Evolutionary conservation across 2,329 filamentous ascomycete genomes (phyloP), one percentile per base, ranked within the genome.

Genomic region (Colletotrichum siamense): DNA sequence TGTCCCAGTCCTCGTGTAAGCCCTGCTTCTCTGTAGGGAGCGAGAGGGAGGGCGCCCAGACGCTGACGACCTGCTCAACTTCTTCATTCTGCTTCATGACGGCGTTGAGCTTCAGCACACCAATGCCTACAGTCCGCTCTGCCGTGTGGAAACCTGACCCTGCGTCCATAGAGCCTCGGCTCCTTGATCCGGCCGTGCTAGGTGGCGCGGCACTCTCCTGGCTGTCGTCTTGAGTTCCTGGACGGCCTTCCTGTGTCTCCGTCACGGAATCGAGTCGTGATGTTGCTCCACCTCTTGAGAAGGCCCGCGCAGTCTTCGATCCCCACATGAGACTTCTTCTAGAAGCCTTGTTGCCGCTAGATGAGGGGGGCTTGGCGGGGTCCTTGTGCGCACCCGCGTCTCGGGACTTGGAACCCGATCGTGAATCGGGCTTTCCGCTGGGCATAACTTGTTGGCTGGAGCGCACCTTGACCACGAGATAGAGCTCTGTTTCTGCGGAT

Each of bases 401-500:
- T 44, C 88, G 86, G 4, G 85, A 84, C 15, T 85, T 85, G 1
- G 87, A 85, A 24, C 90, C 90, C 8, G 89, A 88, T 67, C 90
- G 87, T 6, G 91, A 92, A 9, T 84, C 81, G 2, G 91, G 89
- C 75, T 90, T 89, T 15, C 84, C 81, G 5, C 77, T 73, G 8
- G 83, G 78, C 15, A 86, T 77, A 7, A 92, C 84, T 64, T 90
- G 89, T 74, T 92, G 89, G 1, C 87, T 85, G 5, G 92, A 90
- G 65, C 95, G 90, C 9, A 98, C 91, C 80, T 95, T 95, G 78
- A 97, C 94, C 5, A 98, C 93, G 2, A 99, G 89, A 82, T 95
- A 98, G 24, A 99, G 86, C 68, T 95, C 94, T 5, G 92, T 91
- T 64, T 94, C 94, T 10, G 91, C 89, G 4, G 93, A 89, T 1